phyloP scores from a whole-genome alignment of 2,329 filamentous ascomycete genomes.

The Penicillium sp. region DNA sequence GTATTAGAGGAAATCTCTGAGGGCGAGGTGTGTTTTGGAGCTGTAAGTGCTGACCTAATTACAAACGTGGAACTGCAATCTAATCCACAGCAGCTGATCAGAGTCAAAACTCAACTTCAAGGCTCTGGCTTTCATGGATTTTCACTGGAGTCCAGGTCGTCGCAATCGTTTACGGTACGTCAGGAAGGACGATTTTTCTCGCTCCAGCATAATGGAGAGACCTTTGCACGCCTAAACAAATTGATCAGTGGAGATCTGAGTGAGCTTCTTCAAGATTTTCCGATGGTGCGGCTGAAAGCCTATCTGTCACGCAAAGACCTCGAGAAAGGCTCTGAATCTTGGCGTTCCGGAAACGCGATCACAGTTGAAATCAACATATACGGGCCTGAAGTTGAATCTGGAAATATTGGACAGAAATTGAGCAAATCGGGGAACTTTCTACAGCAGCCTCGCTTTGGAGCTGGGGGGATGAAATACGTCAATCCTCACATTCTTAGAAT shows the following conservation, averaged over 20 bases:
- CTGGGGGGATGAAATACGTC: background rate
- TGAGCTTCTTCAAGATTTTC: background rate
- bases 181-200: background rate
- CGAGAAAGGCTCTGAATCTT: background rate
- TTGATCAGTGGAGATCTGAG: background rate
- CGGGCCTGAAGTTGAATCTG: background rate
- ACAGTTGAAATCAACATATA: background rate
- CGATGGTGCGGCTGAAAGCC: background rate
- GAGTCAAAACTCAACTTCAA: background rate
- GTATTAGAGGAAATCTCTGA: background rate
- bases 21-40: background rate
- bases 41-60: background rate
- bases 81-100: background rate
- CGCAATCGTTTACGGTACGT: background rate
- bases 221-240: background rate
- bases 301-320: background rate
- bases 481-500: constrained; percentile 2
- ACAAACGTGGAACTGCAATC: background rate
- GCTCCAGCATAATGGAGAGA: background rate
- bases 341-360: background rate
- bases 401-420: background rate
- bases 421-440: background rate
- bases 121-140: background rate
- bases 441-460: constrained; percentile 1
- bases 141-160: background rate